Conservation (phyloP, 179 eudicot genomes). For the Pouteria campechiana region DNA sequence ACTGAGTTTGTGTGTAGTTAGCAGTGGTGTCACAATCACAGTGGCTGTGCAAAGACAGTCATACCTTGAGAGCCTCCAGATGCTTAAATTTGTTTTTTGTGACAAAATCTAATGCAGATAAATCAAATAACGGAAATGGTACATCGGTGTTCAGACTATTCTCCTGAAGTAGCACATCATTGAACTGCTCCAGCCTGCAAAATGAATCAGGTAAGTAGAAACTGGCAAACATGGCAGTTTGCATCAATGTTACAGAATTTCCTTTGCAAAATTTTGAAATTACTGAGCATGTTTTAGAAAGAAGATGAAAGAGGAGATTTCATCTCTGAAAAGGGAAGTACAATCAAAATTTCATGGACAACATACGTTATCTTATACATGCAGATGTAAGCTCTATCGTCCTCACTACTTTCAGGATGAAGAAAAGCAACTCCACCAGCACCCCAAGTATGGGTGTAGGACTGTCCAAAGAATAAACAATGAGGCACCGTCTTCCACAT, state of each 20-base stretch:
- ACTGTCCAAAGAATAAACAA: slow-evolving; percentile 82
- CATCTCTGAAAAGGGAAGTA: not conserved
- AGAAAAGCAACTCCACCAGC: slow-evolving; percentile 96
- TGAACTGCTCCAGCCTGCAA: slow-evolving; percentile 94
- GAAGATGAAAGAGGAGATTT: not conserved
- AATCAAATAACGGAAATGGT: slow-evolving; percentile 47
- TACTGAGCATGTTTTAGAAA: too few species aligned
- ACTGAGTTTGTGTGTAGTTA: too few species aligned
- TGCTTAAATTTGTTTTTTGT: slow-evolving; percentile 19
- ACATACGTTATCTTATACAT: slow-evolving; percentile 82
- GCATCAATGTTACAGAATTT: too few species aligned
- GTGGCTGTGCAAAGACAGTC: too few species aligned
- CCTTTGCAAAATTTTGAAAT: too few species aligned
- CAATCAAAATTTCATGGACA: not conserved
- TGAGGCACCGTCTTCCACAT: slow-evolving; percentile 64
- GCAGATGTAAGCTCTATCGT: slow-evolving; percentile 53
- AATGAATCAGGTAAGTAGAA: not conserved
- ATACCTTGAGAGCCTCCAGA: slow-evolving; percentile 49
- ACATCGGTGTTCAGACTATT: slow-evolving; percentile 27
- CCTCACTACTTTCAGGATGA: slow-evolving; percentile 46
- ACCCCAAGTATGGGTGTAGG: slow-evolving; percentile 62
- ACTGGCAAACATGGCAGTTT: too few species aligned
- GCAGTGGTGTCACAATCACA: too few species aligned
- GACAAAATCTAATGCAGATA: slow-evolving; percentile 33
- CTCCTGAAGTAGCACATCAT: slow-evolving; percentile 86